Conservation (phyloP, 1,139 yeast genomes). For the Zygotorulaspora mrakii region DNA sequence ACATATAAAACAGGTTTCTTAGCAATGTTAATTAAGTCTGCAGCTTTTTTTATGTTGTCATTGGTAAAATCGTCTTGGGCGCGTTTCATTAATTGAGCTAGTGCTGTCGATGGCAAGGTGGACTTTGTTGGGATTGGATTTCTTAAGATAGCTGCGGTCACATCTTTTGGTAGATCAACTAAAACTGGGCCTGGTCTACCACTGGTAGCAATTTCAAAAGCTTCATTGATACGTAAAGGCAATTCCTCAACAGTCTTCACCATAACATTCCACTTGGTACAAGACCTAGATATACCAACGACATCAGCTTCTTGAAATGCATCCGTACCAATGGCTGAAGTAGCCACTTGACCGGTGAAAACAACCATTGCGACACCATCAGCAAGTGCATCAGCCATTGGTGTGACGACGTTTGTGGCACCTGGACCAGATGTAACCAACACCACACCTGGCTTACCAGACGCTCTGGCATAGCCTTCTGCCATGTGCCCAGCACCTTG, state of each 20-base stretch:
- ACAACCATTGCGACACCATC: slow-evolving; percentile 98
- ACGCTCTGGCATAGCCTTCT: slow-evolving; percentile 94
- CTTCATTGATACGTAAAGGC: slow-evolving; percentile 94
- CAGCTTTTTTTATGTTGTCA: slow-evolving; percentile 73
- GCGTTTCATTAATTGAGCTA: slow-evolving; percentile 64
- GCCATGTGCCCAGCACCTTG: slow-evolving; percentile 99
- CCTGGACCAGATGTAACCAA: slow-evolving; percentile 98
- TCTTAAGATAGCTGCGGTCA: slow-evolving; percentile 84
- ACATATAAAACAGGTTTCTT: slow-evolving; percentile 85
- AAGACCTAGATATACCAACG: slow-evolving; percentile 91
- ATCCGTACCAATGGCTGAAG: slow-evolving; percentile 93
- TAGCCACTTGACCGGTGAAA: slow-evolving; percentile 97
- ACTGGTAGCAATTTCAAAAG: slow-evolving; percentile 90
- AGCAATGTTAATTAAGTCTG: slow-evolving; percentile 72
- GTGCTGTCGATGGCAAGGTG: slow-evolving; percentile 78
- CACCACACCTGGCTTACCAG: slow-evolving; percentile 97
- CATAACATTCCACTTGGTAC: slow-evolving; percentile 99
- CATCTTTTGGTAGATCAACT: slow-evolving; percentile 96
- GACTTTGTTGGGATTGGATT: slow-evolving; percentile 83
- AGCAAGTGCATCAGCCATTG: slow-evolving; percentile 95
- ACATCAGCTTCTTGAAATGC: slow-evolving; percentile 99
- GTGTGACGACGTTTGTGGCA: slow-evolving; percentile 95
- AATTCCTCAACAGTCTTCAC: slow-evolving; percentile 90
- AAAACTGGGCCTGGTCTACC: slow-evolving; percentile 99
- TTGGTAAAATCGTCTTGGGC: slow-evolving; percentile 74